phyloP scores from a whole-genome alignment of 1,139 yeast genomes.

The Hansenula lynferdii region DNA sequence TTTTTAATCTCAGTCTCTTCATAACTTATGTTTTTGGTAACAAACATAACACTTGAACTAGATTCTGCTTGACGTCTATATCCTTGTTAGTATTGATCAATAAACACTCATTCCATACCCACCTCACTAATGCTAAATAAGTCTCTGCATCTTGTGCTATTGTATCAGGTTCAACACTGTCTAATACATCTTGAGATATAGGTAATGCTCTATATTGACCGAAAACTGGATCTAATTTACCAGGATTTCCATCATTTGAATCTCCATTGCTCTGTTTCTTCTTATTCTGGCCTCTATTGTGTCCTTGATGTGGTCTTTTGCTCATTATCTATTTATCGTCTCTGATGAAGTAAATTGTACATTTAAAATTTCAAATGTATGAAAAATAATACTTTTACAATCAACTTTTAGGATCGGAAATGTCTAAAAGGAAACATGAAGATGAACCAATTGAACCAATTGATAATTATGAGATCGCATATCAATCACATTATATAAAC shows the following conservation, averaged over 20 bases:
- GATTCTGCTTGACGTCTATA: slow-evolving; percentile 16
- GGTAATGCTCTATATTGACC: slow-evolving; percentile 22
- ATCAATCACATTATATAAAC: slow-evolving; percentile 2
- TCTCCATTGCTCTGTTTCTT: background rate
- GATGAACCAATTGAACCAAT: background rate
- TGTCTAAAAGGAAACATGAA: background rate
- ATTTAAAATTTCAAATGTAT: no score
- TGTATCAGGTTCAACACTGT: slow-evolving; percentile 12
- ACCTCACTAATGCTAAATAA: slow-evolving; percentile 22
- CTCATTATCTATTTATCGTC: no score
- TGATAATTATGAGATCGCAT: no score
- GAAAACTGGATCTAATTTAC: slow-evolving; percentile 15
- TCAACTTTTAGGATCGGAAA: no score
- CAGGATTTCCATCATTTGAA: slow-evolving; percentile 1
- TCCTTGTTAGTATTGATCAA: no score
- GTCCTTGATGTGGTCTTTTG: no score
- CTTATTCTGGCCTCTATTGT: no score
- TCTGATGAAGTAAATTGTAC: no score
- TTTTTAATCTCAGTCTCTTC: no score
- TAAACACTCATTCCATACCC: background rate
- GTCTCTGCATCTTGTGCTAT: slow-evolving; percentile 21
- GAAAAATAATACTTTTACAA: no score
- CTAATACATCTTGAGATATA: slow-evolving; percentile 10
- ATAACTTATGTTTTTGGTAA: slow-evolving; percentile 7
- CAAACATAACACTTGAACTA: slow-evolving; percentile 19